phyloP scores from a whole-genome alignment of 2,329 filamentous ascomycete species.

The Elsinoe perseae region DNA sequence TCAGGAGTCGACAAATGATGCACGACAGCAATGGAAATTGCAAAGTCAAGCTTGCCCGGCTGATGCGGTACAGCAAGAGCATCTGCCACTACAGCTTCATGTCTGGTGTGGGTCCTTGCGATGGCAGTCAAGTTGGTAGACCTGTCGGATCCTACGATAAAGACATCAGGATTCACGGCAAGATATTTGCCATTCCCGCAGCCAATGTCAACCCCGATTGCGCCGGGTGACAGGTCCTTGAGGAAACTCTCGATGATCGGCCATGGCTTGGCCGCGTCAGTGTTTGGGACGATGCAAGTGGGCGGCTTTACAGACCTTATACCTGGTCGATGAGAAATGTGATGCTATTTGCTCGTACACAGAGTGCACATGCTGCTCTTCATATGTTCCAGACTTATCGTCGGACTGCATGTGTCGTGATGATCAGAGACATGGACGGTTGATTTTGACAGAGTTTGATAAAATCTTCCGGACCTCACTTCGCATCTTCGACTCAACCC shows the following conservation, averaged over 20 bases:
- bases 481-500: neutral
- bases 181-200: conserved; percentile 98
- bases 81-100: conserved; percentile 71
- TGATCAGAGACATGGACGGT: neutral
- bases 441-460: neutral
- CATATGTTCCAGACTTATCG: conserved; percentile 47
- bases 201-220: conserved; percentile 81
- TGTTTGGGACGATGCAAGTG: conserved; percentile 22
- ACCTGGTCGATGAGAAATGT: conserved; percentile 73
- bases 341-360: conserved; percentile 84
- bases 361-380: conserved; percentile 77
- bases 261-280: conserved; percentile 66
- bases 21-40: conserved; percentile 85
- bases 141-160: conserved; percentile 79
- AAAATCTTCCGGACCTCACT: conserved; percentile 4
- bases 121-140: conserved; percentile 55
- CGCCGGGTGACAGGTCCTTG: conserved; percentile 54
- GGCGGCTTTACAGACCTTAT: conserved; percentile 47
- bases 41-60: conserved; percentile 64
- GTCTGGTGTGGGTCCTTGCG: conserved; percentile 50
- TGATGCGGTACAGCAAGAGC: conserved; percentile 76
- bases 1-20: conserved; percentile 80
- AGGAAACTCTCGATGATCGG: conserved; percentile 81
- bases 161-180: conserved; percentile 65
- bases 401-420: conserved; percentile 4